Evolutionary conservation across 495 filamentous ascomycete species (phyloP).

Genomic region (Penicillium taxi): DNA sequence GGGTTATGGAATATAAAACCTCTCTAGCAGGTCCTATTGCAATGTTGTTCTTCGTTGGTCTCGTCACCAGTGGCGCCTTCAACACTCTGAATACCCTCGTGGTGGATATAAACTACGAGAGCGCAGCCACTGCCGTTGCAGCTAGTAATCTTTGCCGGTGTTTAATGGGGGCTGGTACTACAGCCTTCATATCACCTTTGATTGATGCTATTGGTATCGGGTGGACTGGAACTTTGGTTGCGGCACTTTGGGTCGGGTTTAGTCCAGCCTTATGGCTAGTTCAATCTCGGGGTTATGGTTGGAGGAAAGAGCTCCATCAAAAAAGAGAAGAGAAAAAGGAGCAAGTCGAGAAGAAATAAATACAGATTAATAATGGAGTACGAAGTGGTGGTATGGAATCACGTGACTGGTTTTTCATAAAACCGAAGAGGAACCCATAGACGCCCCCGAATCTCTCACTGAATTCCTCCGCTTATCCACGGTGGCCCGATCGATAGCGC

Average conservation of each 20-base stretch:
- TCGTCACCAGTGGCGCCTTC: constrained; percentile 23
- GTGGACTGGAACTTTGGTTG: constrained; percentile 39
- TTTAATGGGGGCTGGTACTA: constrained; percentile 35
- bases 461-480: no score
- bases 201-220: constrained; percentile 40
- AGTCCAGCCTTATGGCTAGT: constrained; percentile 29
- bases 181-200: constrained; percentile 33
- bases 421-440: no score
- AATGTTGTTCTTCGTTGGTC: constrained; percentile 35
- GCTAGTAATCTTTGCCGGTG: constrained; percentile 43
- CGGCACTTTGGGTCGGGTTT: constrained; percentile 21
- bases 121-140: constrained; percentile 38
- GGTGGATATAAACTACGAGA: constrained; percentile 35
- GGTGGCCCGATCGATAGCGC: no score
- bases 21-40: constrained; percentile 31
- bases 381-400: no score
- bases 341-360: no score
- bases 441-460: no score
- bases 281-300: constrained; percentile 25
- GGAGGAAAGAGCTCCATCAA: constrained; percentile 24
- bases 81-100: constrained; percentile 32
- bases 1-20: constrained; percentile 33
- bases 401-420: no score
- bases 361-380: no score
- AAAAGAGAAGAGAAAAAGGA: background rate